Evolutionary conservation across 2,329 filamentous ascomycete genomes (phyloP).

Genomic region (Elsinoe australis): DNA sequence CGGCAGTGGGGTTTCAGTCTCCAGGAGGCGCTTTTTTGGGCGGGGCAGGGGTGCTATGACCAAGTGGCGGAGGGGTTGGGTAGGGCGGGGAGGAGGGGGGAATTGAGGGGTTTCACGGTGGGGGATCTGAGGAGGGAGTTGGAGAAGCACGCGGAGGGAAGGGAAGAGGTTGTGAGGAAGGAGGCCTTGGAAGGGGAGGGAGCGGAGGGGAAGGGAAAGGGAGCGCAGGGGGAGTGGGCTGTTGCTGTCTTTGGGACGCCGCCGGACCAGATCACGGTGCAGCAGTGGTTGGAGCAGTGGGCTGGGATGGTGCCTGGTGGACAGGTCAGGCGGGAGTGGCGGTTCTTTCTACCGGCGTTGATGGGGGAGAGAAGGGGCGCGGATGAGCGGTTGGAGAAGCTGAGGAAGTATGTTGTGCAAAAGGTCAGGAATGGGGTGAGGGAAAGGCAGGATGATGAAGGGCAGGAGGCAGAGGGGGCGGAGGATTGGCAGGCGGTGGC

Average conservation of each 20-base stretch:
- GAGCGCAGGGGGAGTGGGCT: too few species aligned
- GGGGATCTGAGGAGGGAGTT: neutral
- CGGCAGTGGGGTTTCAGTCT: neutral
- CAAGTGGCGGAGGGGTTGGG: neutral
- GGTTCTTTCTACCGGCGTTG: conserved; percentile 1
- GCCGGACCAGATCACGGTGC: neutral
- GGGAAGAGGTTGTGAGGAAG: neutral
- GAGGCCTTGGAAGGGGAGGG: neutral
- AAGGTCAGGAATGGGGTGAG: neutral
- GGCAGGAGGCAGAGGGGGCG: neutral
- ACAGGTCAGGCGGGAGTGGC: neutral
- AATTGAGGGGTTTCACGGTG: neutral
- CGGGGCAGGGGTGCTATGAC: neutral
- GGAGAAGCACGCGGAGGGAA: neutral
- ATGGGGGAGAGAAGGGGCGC: neutral
- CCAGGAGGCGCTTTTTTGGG: neutral
- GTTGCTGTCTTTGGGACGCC: too few species aligned
- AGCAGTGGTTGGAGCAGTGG: neutral
- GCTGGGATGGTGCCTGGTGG: neutral
- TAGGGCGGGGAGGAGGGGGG: neutral
- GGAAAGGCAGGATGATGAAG: neutral
- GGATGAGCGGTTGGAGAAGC: neutral
- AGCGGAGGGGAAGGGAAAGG: too few species aligned
- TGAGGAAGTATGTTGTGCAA: neutral
- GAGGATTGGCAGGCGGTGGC: neutral